A percentile compares a stretch with the other conserved stretches of the same genome.
phyloP scores from a whole-genome alignment of 345 rosid species.

The Brassica juncea region DNA sequence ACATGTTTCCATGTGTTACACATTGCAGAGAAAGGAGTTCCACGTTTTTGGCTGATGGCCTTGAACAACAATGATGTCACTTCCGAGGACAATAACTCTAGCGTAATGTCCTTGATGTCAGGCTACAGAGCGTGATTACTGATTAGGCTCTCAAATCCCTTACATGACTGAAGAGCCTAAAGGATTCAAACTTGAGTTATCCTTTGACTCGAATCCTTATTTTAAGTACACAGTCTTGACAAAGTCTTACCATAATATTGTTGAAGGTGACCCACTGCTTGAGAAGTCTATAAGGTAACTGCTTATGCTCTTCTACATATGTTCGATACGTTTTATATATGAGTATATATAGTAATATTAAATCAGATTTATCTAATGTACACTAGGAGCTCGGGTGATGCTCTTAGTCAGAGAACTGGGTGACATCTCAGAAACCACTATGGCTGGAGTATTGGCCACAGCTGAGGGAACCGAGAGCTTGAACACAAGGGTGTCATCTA shows the following conservation, averaged over 20 bases:
- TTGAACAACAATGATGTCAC: constrained; percentile 82
- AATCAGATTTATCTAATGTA: too few relatives aligned
- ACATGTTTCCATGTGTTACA: neutral
- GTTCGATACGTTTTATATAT: too few relatives aligned
- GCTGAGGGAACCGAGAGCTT: too few relatives aligned
- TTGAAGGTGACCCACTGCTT: constrained; percentile 86
- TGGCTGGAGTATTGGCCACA: too few relatives aligned
- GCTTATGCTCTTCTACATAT: neutral
- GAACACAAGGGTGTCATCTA: too few relatives aligned
- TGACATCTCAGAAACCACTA: too few relatives aligned
- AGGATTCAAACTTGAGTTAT: constrained; percentile 87
- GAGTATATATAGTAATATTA: too few relatives aligned
- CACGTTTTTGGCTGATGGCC: constrained; percentile 79
- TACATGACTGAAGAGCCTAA: constrained; percentile 71
- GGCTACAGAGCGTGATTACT: constrained; percentile 58
- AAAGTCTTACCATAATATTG: constrained; percentile 87
- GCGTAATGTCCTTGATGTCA: neutral
- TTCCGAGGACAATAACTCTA: constrained; percentile 43
- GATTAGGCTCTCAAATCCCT: constrained; percentile 80
- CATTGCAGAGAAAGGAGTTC: constrained; percentile 77
- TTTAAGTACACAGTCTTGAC: constrained; percentile 74
- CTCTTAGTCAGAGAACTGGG: too few relatives aligned
- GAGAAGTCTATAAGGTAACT: constrained; percentile 84
- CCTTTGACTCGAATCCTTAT: constrained; percentile 73
- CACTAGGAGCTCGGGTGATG: too few relatives aligned